Conservation (phyloP, 768 basidiomycete species). For the Neoboletus brunneissimus region DNA sequence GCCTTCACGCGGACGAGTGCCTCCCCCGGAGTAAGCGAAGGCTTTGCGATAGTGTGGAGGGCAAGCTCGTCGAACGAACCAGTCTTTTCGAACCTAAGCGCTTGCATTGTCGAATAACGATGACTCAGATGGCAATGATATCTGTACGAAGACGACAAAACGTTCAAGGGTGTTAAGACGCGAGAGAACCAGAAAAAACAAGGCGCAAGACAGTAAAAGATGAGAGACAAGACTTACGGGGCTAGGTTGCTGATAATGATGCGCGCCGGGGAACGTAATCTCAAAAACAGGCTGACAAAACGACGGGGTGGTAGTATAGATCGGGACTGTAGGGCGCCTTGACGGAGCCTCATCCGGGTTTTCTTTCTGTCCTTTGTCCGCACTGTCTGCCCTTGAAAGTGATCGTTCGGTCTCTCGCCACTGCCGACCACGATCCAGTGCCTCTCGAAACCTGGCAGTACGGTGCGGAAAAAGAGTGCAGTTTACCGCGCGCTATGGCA, state of each 20-base stretch:
- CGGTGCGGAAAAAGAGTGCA: neutral
- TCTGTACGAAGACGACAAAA: neutral
- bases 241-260: neutral
- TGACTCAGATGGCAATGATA: neutral
- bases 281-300: neutral
- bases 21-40: slow-evolving; percentile 29
- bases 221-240: slow-evolving; percentile 1
- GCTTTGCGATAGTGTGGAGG: slow-evolving; percentile 25
- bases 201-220: neutral
- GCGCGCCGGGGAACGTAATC: neutral
- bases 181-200: neutral
- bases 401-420: neutral
- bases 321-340: neutral
- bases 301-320: neutral
- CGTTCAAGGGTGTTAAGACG: neutral
- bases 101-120: slow-evolving; percentile 26
- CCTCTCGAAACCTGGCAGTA: neutral
- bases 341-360: slow-evolving; percentile 13
- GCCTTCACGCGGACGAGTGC: slow-evolving; percentile 33
- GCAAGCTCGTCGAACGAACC: slow-evolving; percentile 30
- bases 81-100: slow-evolving; percentile 31
- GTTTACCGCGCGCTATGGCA: neutral
- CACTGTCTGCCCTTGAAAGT: slow-evolving; percentile 9
- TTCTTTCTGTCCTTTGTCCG: slow-evolving; percentile 1
- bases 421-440: neutral